These are phyloP conservation scores for Chrysochromulina parva DNA, from an alignment of 78 protist species.

Conservation along the genomic window DNA sequence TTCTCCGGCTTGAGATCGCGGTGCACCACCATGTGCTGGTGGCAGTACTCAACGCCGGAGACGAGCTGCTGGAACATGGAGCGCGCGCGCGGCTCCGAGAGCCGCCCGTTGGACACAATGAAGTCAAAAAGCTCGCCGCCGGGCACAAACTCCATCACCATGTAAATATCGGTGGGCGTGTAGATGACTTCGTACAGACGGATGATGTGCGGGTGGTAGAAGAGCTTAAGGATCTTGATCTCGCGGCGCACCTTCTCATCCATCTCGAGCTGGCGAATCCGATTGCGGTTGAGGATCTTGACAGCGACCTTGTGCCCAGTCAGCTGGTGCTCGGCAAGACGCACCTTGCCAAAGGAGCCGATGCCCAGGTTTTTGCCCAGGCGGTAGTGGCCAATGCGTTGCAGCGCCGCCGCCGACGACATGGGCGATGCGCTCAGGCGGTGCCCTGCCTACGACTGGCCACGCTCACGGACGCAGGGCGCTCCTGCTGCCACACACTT, in stretches of 20 bases:
- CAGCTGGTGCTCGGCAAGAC: slow-evolving; percentile 71
- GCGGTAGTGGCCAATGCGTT: slow-evolving; percentile 72
- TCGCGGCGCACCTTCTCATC: slow-evolving; percentile 91
- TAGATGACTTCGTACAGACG: slow-evolving; percentile 94
- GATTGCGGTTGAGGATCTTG: slow-evolving; percentile 91
- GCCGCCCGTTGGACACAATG: slow-evolving; percentile 92
- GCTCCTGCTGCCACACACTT: too few species aligned
- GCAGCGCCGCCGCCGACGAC: background rate
- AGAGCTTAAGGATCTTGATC: slow-evolving; percentile 91
- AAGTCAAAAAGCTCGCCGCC: slow-evolving; percentile 99
- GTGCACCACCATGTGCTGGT: slow-evolving; percentile 92
- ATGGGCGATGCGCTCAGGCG: too few species aligned
- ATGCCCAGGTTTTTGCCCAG: slow-evolving; percentile 77
- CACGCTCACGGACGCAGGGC: too few species aligned
- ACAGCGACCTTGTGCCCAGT: slow-evolving; percentile 93
- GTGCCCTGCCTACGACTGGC: too few species aligned
- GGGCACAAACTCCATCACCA: slow-evolving; percentile 85
- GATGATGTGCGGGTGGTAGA: slow-evolving; percentile 97
- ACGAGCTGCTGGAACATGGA: slow-evolving; percentile 97
- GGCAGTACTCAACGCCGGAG: slow-evolving; percentile 95
- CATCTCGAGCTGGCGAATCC: slow-evolving; percentile 88
- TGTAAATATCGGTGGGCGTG: slow-evolving; percentile 92
- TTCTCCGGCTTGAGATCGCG: slow-evolving; percentile 99
- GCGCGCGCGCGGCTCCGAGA: slow-evolving; percentile 75
- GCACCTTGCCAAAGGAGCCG: slow-evolving; percentile 88